These are phyloP conservation scores for Fusarium keratoplasticum DNA, from an alignment of 2,329 filamentous ascomycete genomes.

Conservation along the genomic window DNA sequence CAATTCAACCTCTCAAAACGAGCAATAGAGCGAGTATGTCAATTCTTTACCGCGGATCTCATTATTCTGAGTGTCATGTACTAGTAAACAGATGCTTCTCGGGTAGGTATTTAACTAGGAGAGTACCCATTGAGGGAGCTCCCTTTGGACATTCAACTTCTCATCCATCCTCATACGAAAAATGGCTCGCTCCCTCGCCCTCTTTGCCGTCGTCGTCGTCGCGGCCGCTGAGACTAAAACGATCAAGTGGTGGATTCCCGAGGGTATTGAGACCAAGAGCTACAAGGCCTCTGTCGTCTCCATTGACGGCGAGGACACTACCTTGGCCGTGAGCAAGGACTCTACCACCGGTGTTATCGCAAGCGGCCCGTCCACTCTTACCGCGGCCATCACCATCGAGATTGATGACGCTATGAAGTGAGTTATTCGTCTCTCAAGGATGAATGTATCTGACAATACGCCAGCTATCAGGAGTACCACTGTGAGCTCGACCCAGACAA, in stretches of 20 bases:
- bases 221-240: conserved; percentile 43
- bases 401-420: not conserved
- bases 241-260: conserved; percentile 45
- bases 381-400: not conserved
- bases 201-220: conserved; percentile 39
- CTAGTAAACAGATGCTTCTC: not conserved
- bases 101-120: not conserved
- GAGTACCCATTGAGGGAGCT: not conserved
- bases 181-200: conserved; percentile 43
- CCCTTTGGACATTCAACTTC: not conserved
- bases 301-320: conserved; percentile 45
- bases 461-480: conserved; percentile 10
- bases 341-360: conserved; percentile 40
- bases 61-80: not conserved
- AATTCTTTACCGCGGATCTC: not conserved
- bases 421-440: not conserved
- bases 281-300: conserved; percentile 48
- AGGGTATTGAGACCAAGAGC: conserved; percentile 29
- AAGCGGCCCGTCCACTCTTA: conserved; percentile 27
- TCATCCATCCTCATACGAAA: not conserved
- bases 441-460: not conserved
- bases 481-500: conserved; percentile 45
- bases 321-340: conserved; percentile 38
- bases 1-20: not conserved
- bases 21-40: not conserved